Base-by-base conservation (phyloP, 106 monocot genomes). In the Dioscorea zingiberensis region DNA sequence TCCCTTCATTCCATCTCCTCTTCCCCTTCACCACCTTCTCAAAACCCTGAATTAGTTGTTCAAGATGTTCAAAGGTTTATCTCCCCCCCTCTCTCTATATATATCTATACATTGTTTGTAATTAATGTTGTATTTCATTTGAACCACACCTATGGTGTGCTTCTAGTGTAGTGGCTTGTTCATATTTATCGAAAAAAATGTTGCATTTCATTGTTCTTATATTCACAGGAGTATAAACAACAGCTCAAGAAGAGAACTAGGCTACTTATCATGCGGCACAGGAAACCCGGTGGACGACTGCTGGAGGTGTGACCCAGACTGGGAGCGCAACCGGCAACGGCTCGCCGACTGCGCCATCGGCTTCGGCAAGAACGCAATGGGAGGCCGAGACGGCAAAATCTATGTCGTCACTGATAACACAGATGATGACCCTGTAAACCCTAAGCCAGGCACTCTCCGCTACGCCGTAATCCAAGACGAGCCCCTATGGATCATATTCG, bases 261-360 rank as follows among this genome's bases (percentile, higher is more conserved):
- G 62, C 2, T 62, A 62, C 62, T 38, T 62, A 16, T 62, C 62
- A 16, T 62, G 62, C 18, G 62, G 62, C 17, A 62, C 62, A 16
- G 62, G 62, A n/a, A 64, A 64, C 47, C 64, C 64, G 2, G 23
- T 64, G 3, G 64, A 47, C 24, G 46, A 48, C 21, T 64, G 64
- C 64, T 64, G 64, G 64, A 9, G 47, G n/a, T 64, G 64, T 47
- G 62, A 62, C 21, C 14, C 14, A 16, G n/a, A 62, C 32, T 62
- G 32, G 64, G 47, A 21, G 24, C 46, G 14, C 22, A 58, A 66
- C 66, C 71, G 77, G n/a, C 54, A 61, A 29, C 21, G 47, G 17
- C 67, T 78, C 2, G 71, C 77, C 21, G 66, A 72, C 62, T 78
- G 77, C 44, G 77, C 66, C 3, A 72, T 72, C 59, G 77, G 77